A percentile compares a stretch with the other conserved stretches of the same genome.
These are phyloP conservation scores for Neolecta irregularis DNA, from an alignment of 1,139 yeast genomes.

Conservation along the genomic window DNA sequence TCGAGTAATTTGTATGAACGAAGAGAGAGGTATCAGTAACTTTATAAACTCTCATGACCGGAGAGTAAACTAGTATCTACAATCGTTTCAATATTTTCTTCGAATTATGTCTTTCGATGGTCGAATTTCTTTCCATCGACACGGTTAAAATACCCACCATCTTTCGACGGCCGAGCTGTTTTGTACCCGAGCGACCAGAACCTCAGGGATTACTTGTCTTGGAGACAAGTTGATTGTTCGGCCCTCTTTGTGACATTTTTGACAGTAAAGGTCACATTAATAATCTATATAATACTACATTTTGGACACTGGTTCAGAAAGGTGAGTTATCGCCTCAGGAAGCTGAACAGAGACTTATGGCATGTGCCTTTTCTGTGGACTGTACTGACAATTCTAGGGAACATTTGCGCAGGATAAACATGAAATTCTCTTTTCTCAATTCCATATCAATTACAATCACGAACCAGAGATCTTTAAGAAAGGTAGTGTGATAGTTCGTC, in stretches of 20 bases:
- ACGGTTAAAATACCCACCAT: constrained; percentile 42
- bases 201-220: constrained; percentile 67
- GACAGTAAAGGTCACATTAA: too few relatives aligned
- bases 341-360: constrained; percentile 33
- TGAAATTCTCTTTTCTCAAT: constrained; percentile 61
- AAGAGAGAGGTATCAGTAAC: background rate
- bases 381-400: constrained; percentile 26
- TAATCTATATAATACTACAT: constrained; percentile 79
- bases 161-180: constrained; percentile 85
- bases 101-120: constrained; percentile 63
- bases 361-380: constrained; percentile 1
- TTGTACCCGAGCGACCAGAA: constrained; percentile 51
- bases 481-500: constrained; percentile 61
- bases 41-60: constrained; percentile 1
- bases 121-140: constrained; percentile 36
- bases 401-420: constrained; percentile 73
- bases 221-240: constrained; percentile 97
- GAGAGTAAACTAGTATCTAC: constrained; percentile 56
- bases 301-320: constrained; percentile 66
- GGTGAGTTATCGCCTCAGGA: constrained; percentile 81
- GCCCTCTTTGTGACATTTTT: too few relatives aligned
- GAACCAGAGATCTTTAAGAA: constrained; percentile 79
- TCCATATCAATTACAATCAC: constrained; percentile 76
- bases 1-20: background rate
- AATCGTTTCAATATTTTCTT: constrained; percentile 68